Base-by-base conservation (phyloP, 2,329 filamentous ascomycete species). In the Diaporthe citri region DNA sequence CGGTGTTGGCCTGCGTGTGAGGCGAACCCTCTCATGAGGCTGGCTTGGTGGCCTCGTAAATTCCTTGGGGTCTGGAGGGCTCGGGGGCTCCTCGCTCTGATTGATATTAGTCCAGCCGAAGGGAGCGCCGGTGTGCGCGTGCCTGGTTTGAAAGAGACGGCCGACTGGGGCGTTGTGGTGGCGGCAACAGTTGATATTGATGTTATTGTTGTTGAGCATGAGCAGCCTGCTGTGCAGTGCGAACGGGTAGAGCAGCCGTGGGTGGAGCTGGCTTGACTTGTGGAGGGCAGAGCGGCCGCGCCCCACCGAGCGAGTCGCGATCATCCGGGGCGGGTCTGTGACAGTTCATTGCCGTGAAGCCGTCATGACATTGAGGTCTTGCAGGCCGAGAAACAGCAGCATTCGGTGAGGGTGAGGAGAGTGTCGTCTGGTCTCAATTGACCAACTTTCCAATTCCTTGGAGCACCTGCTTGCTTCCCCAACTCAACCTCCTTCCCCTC, bases 301-400 rank as follows among this genome's bases (percentile, higher is more conserved):
- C 73, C 71, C 75, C 56, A 72, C 73, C 55, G 73, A 59, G 73
- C 67, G 43, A 72, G 69, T 64, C 71, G 56, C 60, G 69, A 73
- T 76, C 75, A 76, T 76, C 73, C 62, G 46, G 75, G 62, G 75
- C 73, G 72, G 60, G 69, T 70, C 74, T 56, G 51, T 20, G 46
- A 64, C 43, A 39, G 67, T 43, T 70, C 74, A 72, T 72, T 22
- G 57, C 73, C 52, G 59, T 48, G 67, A 48, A 56, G 57, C 48
- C 25, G 34, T 75, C 57, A 51, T 34, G 59, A 55, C 41, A 31
- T 48, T 2, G 52, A 52, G 31, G 41, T 67, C 41, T 46, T n/a
- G 41, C 60, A 64, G 46, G 20, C 7, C 15, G 25, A 28, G 48
- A 55, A 41, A 25, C 36, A 55, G 51, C 48, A 28, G n/a, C 39